Percentiles rank a stretch among this genome's conserved stretches.
Conservation (phyloP, 495 filamentous ascomycete species). For the Neurospora tetraspora region DNA sequence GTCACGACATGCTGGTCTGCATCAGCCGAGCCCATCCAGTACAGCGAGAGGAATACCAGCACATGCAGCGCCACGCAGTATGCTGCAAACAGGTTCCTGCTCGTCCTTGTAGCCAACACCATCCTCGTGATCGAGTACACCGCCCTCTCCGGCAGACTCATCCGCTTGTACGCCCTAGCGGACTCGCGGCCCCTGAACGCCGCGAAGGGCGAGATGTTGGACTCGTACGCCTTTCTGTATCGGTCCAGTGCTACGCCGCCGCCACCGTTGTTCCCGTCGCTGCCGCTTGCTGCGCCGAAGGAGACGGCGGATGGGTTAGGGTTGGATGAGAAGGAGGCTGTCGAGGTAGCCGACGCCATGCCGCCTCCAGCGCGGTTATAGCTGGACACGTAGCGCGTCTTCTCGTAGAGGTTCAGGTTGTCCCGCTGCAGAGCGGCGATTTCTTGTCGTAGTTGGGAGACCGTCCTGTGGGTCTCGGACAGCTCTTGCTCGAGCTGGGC, state of each 20-base stretch:
- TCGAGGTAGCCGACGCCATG: slow-evolving; percentile 62
- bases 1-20: slow-evolving; percentile 23
- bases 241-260: slow-evolving; percentile 64
- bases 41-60: slow-evolving; percentile 76
- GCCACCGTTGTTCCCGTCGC: background rate
- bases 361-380: slow-evolving; percentile 60
- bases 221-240: slow-evolving; percentile 89
- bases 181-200: slow-evolving; percentile 89
- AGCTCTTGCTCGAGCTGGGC: slow-evolving; percentile 84
- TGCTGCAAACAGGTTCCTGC: slow-evolving; percentile 87
- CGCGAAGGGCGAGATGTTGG: slow-evolving; percentile 89
- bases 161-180: slow-evolving; percentile 84
- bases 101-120: slow-evolving; percentile 80
- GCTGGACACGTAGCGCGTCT: slow-evolving; percentile 89
- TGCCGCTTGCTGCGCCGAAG: slow-evolving; percentile 35
- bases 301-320: slow-evolving; percentile 61
- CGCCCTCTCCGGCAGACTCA: slow-evolving; percentile 81
- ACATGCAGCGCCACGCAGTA: slow-evolving; percentile 88
- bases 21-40: slow-evolving; percentile 58
- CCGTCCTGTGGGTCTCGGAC: slow-evolving; percentile 66
- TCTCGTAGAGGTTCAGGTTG: slow-evolving; percentile 94
- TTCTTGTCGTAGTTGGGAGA: slow-evolving; percentile 83
- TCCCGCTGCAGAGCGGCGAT: slow-evolving; percentile 89
- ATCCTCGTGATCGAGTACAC: slow-evolving; percentile 87
- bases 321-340: slow-evolving; percentile 55